Conservation (phyloP, 1,284 basidiomycete genomes). For the Porogramme epimiltina region DNA sequence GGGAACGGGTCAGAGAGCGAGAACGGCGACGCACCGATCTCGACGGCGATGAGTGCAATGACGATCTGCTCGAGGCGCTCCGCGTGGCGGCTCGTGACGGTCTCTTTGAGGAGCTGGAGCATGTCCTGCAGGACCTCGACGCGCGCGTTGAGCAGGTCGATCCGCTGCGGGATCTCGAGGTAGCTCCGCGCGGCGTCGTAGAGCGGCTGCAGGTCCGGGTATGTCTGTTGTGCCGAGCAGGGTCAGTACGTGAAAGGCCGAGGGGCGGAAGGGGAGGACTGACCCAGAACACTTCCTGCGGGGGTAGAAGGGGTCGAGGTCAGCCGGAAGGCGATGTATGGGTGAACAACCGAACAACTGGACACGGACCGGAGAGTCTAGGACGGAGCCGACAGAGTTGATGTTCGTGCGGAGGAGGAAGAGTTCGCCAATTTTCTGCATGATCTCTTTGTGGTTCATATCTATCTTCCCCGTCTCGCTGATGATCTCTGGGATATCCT, state of each 20-base stretch:
- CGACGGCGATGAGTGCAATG: slow-evolving; percentile 88
- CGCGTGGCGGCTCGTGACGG: slow-evolving; percentile 88
- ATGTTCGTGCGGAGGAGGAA: slow-evolving; percentile 95
- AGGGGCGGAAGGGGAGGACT: background rate
- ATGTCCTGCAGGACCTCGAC: slow-evolving; percentile 98
- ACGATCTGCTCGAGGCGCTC: slow-evolving; percentile 96
- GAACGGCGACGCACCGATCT: slow-evolving; percentile 62
- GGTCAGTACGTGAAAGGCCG: background rate
- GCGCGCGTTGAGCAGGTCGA: slow-evolving; percentile 90
- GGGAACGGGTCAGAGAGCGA: background rate
- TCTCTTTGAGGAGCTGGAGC: slow-evolving; percentile 94
- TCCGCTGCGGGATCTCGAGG: slow-evolving; percentile 92
- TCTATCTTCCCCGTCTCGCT: slow-evolving; percentile 95
- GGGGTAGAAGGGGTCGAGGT: slow-evolving; percentile 2
- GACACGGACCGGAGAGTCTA: slow-evolving; percentile 89
- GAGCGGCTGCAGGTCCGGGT: slow-evolving; percentile 92
- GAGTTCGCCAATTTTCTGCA: slow-evolving; percentile 95
- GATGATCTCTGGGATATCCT: slow-evolving; percentile 93
- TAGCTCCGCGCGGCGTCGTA: slow-evolving; percentile 94
- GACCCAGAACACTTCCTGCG: slow-evolving; percentile 92
- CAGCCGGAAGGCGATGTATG: background rate
- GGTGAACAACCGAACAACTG: background rate
- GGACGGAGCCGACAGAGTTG: slow-evolving; percentile 92
- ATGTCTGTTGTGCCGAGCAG: slow-evolving; percentile 52
- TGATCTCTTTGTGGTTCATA: slow-evolving; percentile 90